Evolutionary conservation across 495 filamentous ascomycete species (phyloP), one percentile per base, ranked within the genome.

Genomic region (Umbilicaria muhlenbergii): DNA sequence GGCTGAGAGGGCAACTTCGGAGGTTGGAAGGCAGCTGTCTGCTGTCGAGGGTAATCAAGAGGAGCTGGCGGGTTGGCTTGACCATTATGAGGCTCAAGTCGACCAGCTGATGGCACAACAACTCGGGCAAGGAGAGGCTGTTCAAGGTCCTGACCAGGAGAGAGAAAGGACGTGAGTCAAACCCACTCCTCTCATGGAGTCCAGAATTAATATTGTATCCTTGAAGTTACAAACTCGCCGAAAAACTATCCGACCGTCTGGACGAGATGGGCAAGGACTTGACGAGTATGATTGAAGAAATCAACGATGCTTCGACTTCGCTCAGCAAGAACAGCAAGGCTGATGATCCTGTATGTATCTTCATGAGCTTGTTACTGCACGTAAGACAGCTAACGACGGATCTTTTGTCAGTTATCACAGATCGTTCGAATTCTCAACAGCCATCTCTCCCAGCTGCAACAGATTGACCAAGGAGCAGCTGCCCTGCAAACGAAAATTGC

Each of bases 241-340:
- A 95, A 68, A 86, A 82, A 60, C 69, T 96, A 36, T 83, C 83
- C 2, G 85, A 93, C 53, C 74, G 78, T 41, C 60, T 96, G 53
- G 84, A 86, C 35, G 83, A 86, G 43, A 92, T 94, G 81, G 85
- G 85, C 59, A 85, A 81, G 59, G 86, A 94, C 59, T 65, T 96
- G 40, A 72, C 71, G 34, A 83, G 80, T 62, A 95, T 99, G 87
- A 94, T 99, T 55, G 87, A 94, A 55, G 91, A 94, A 61, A 91
- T 96, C 55, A 99, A 99, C 55, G 74, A 75, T 44, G 86, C 86
- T 38, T 86, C 80, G 8, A 69, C 81, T 19, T 81, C 75, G 5
- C 66, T 99, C 47, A 88, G 75, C 69, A 91, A 89, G 70, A 87
- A 80, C 36, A 81, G 69, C 61, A 89, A 86, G 59, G 69, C 81